Evolutionary conservation across 352 stramenopile species (phyloP).

Genomic region (Albugo candida): DNA sequence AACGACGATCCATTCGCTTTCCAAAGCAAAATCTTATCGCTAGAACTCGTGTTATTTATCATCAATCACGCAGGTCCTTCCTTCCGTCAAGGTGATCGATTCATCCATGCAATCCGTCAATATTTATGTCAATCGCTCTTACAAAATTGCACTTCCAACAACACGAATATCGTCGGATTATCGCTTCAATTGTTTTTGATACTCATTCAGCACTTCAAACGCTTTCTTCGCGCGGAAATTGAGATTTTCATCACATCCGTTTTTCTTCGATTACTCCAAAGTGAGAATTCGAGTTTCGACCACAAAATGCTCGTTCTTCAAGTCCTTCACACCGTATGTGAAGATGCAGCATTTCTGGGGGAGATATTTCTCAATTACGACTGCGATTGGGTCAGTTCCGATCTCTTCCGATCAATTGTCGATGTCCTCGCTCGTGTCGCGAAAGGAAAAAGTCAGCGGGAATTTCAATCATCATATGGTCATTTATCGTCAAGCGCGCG

Average conservation of each 20-base stretch:
- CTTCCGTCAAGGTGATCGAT: slow-evolving; percentile 89
- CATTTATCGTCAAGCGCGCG: slow-evolving; percentile 37
- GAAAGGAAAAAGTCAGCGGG: slow-evolving; percentile 68
- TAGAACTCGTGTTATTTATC: slow-evolving; percentile 95
- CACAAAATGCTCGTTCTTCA: slow-evolving; percentile 97
- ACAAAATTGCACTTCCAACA: slow-evolving; percentile 96
- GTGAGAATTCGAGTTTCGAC: slow-evolving; percentile 91
- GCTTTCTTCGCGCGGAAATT: slow-evolving; percentile 93
- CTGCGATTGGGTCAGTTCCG: slow-evolving; percentile 92
- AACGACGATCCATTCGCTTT: slow-evolving; percentile 83
- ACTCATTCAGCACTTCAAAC: slow-evolving; percentile 87
- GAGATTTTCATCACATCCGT: slow-evolving; percentile 98
- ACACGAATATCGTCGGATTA: slow-evolving; percentile 91
- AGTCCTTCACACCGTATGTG: slow-evolving; percentile 89
- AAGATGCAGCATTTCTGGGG: slow-evolving; percentile 85
- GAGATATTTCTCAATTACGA: slow-evolving; percentile 99
- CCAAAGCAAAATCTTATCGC: slow-evolving; percentile 91
- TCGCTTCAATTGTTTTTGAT: slow-evolving; percentile 96
- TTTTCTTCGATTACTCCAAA: slow-evolving; percentile 95
- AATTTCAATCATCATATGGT: slow-evolving; percentile 19
- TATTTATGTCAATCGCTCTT: slow-evolving; percentile 95
- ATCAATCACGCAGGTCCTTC: slow-evolving; percentile 90
- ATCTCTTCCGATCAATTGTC: slow-evolving; percentile 97
- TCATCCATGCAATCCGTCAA: slow-evolving; percentile 92
- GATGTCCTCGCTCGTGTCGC: slow-evolving; percentile 89